Percentiles rank a stretch among this genome's conserved stretches.
phyloP scores from a whole-genome alignment of 495 filamentous ascomycete species.

The Lophiotrema nucula region DNA sequence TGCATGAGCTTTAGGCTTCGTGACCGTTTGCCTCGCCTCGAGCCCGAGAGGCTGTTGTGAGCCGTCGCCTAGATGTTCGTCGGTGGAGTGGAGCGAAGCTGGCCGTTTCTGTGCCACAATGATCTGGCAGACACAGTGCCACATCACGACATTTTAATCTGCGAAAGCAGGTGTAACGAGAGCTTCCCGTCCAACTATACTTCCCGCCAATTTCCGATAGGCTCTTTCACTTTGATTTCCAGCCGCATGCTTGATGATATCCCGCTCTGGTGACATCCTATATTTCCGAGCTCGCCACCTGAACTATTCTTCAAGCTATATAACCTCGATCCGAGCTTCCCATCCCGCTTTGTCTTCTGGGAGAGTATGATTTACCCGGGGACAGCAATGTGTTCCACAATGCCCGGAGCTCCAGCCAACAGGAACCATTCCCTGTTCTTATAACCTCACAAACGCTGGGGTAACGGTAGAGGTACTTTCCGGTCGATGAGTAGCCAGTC shows the following conservation, averaged over 20 bases:
- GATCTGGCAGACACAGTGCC: slow-evolving; percentile 4
- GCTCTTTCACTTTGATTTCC: too few relatives aligned
- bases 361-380: neutral
- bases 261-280: neutral
- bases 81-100: too few relatives aligned
- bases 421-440: neutral
- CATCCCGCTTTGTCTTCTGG: neutral
- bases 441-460: neutral
- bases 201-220: neutral
- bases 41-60: neutral
- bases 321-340: neutral
- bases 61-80: neutral
- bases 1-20: slow-evolving; percentile 8
- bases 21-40: neutral
- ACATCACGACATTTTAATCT: neutral
- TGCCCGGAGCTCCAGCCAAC: neutral
- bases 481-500: neutral
- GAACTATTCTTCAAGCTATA: neutral
- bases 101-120: neutral
- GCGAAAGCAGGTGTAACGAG: neutral
- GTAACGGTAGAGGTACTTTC: neutral
- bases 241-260: neutral
- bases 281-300: neutral
- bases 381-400: neutral
- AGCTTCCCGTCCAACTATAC: neutral